Conservation (phyloP, 1,284 basidiomycete species). For the Lentinula novae-zelandiae region DNA sequence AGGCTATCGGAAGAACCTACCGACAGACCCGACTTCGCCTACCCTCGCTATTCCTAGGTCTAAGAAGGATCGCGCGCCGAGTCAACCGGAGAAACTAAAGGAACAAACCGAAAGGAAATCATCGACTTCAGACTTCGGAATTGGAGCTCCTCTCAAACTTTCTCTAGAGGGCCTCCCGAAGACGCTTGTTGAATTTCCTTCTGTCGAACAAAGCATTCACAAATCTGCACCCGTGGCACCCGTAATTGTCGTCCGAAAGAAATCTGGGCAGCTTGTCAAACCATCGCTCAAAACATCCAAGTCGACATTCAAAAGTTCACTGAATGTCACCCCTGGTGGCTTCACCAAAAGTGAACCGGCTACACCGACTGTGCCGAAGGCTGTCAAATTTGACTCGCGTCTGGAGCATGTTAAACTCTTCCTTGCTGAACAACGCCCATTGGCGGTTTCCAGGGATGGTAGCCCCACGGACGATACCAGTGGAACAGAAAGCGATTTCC, state of each 20-base stretch:
- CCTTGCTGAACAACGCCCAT: constrained; percentile 88
- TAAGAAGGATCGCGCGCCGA: constrained; percentile 18
- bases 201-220: constrained; percentile 11
- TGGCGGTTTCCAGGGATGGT: constrained; percentile 88
- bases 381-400: constrained; percentile 90
- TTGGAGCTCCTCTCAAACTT: not conserved
- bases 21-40: constrained; percentile 40
- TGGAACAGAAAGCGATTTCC: constrained; percentile 67
- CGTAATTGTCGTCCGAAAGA: constrained; percentile 66
- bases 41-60: constrained; percentile 33
- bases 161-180: constrained; percentile 9
- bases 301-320: constrained; percentile 39
- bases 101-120: not conserved
- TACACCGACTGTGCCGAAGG: constrained; percentile 65
- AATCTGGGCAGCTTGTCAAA: constrained; percentile 90
- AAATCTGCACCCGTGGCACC: constrained; percentile 14
- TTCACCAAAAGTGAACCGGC: constrained; percentile 55
- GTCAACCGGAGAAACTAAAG: not conserved
- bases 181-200: constrained; percentile 3
- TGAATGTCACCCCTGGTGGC: constrained; percentile 47
- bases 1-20: constrained; percentile 24
- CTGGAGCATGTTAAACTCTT: constrained; percentile 94
- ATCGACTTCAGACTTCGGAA: not conserved
- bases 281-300: constrained; percentile 80
- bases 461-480: constrained; percentile 84